Base-by-base conservation (phyloP, 2,329 filamentous ascomycete species). In the Reticulascus tulasneorum region DNA sequence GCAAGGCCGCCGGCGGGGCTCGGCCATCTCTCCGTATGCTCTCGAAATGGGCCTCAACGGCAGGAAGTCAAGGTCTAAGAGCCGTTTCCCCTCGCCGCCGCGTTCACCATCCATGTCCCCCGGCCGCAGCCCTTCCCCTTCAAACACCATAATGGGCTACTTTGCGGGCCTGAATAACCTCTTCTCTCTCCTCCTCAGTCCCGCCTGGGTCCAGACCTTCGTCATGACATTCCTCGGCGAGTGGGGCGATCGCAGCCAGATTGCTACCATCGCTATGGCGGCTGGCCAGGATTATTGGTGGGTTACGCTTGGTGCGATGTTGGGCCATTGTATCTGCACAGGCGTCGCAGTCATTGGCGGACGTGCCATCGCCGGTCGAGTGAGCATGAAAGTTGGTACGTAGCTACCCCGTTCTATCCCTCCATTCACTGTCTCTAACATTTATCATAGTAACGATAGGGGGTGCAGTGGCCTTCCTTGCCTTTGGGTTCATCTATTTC, bases 281-380 rank as follows among this genome's bases (percentile, higher is more conserved):
- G 91, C 93, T 22, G 93, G 93, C 15, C 87, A 94, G 61, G 93
- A 98, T 59, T 98, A 97, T 62, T 97, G 91, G 91, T 96, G 89
- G 86, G 93, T 98, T 23, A 96, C 89, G 5, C 71, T 89, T 29
- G 93, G 93, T 40, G 91, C 93, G 2, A 78, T 93, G 23, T 72
- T 78, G 29, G 93, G 93, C 9, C 93, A 98, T 61, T 84, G 79
- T 29, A 78, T 91, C 47, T 98, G 93, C 67, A 97, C 93, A 7
- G 84, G 86, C 29, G 82, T 88, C 16, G 93, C 93, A 26, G 93
- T 98, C 24, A 74, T 98, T 42, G 93, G 93, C 27, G 93, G 93
- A 9, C 77, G 88, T 51, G 91, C 93, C 33, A 86, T 98, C 60
- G 93, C 93, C 26, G 93, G 93, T 21, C 84, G 77, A 58, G 93